Evolutionary conservation across 75 land plant species (phyloP).

Genomic region (Sequoiadendron giganteum): DNA sequence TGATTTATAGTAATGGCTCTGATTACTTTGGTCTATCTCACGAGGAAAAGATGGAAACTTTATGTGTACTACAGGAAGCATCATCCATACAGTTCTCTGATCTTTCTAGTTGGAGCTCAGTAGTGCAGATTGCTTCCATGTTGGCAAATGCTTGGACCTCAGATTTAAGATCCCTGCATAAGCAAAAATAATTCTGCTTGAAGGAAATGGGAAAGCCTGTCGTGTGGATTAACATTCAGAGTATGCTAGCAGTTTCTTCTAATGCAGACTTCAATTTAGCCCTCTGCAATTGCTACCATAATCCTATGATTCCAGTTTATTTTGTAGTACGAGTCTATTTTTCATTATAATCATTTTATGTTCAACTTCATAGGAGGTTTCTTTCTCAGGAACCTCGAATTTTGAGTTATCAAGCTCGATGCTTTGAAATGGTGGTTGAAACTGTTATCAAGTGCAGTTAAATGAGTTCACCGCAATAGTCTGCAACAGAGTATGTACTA

Average conservation of each 20-base stretch:
- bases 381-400: neutral
- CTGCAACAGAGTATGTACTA: neutral
- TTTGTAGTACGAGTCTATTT: neutral
- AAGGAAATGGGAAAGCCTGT: neutral
- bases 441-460: neutral
- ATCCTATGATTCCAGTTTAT: neutral
- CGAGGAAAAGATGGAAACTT: conserved; percentile 55
- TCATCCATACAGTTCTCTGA: conserved; percentile 46
- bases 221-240: neutral
- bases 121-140: conserved; percentile 46
- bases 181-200: neutral
- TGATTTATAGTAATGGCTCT: conserved; percentile 35
- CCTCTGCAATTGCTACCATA: neutral
- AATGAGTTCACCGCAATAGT: neutral
- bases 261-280: neutral
- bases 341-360: neutral
- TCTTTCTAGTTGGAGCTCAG: conserved; percentile 34
- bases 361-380: neutral
- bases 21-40: conserved; percentile 47
- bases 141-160: conserved; percentile 51
- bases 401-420: neutral
- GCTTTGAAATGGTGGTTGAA: neutral
- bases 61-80: conserved; percentile 59
- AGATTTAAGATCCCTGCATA: neutral
- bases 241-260: neutral